These are phyloP conservation scores for Lactarius psammicola DNA, from an alignment of 768 basidiomycete species.

Conservation along the genomic window DNA sequence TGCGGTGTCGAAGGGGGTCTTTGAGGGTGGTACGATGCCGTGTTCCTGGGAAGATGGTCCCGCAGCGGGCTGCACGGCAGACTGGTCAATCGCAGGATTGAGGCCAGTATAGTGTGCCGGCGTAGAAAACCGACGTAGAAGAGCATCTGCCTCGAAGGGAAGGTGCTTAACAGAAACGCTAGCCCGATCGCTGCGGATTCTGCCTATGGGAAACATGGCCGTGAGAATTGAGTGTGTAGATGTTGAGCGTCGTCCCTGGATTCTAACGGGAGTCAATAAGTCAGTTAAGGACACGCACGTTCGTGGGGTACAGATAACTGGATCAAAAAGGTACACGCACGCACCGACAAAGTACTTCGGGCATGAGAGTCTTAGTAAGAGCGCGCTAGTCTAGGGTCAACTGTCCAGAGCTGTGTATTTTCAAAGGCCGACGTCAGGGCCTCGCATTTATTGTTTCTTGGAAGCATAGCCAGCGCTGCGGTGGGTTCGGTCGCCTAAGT, in stretches of 20 bases:
- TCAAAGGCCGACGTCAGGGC: not conserved
- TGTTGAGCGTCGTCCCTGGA: not conserved
- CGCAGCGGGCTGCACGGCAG: not conserved
- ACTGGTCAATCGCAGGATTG: not conserved
- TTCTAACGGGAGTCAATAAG: not conserved
- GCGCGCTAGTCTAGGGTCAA: not conserved
- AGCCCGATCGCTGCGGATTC: not conserved
- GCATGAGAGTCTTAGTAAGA: not conserved
- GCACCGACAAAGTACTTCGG: not conserved
- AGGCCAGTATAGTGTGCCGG: slow-evolving; percentile 12
- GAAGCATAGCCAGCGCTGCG: not conserved
- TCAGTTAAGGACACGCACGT: slow-evolving; percentile 10
- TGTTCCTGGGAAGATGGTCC: not conserved
- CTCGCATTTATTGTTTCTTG: no score
- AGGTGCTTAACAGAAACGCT: not conserved
- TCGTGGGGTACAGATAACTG: slow-evolving; percentile 1
- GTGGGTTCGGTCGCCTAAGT: not conserved
- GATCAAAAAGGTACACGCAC: not conserved
- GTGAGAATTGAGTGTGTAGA: not conserved
- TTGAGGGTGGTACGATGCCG: not conserved
- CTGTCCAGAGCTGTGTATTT: not conserved
- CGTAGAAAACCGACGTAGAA: slow-evolving; percentile 11
- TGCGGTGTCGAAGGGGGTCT: not conserved
- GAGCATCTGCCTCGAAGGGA: not conserved
- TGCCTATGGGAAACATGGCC: not conserved